Evolutionary conservation across 495 filamentous ascomycete species (phyloP).

Genomic region (Penicillium cinerascens): DNA sequence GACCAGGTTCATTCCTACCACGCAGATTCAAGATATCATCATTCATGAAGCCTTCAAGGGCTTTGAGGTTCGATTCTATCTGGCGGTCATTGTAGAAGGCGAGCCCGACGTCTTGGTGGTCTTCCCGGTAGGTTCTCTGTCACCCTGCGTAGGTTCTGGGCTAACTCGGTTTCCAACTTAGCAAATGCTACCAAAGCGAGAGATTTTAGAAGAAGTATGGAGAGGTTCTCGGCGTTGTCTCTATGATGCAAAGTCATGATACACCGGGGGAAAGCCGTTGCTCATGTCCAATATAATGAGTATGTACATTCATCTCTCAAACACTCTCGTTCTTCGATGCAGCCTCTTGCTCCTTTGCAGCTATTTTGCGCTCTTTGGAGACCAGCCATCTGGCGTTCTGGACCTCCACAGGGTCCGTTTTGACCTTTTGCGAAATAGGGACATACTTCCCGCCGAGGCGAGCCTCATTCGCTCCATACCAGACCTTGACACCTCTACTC

Average conservation of each 20-base stretch:
- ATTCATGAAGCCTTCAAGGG: slow-evolving; percentile 95
- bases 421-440: slow-evolving; percentile 62
- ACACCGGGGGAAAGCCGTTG: background rate
- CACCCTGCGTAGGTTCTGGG: background rate
- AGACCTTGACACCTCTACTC: slow-evolving; percentile 56
- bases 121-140: slow-evolving; percentile 62
- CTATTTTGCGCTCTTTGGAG: slow-evolving; percentile 57
- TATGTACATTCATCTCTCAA: slow-evolving; percentile 18
- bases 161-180: slow-evolving; percentile 4
- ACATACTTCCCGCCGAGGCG: slow-evolving; percentile 63
- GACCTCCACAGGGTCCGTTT: slow-evolving; percentile 61
- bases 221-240: slow-evolving; percentile 71
- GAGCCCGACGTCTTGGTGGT: slow-evolving; percentile 88
- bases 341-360: slow-evolving; percentile 15
- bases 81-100: slow-evolving; percentile 86
- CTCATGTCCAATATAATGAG: slow-evolving; percentile 3
- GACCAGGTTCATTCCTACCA: slow-evolving; percentile 91
- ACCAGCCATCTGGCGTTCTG: slow-evolving; percentile 75
- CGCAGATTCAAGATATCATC: slow-evolving; percentile 83
- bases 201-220: slow-evolving; percentile 82
- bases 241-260: slow-evolving; percentile 59
- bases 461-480: slow-evolving; percentile 63
- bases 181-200: slow-evolving; percentile 62
- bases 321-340: slow-evolving; percentile 9
- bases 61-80: slow-evolving; percentile 86